A percentile compares a stretch with the other conserved stretches of the same genome.
These are phyloP conservation scores for Cotoneaster glaucophyllus DNA, from an alignment of 306 rosid genomes.

Conservation along the genomic window DNA sequence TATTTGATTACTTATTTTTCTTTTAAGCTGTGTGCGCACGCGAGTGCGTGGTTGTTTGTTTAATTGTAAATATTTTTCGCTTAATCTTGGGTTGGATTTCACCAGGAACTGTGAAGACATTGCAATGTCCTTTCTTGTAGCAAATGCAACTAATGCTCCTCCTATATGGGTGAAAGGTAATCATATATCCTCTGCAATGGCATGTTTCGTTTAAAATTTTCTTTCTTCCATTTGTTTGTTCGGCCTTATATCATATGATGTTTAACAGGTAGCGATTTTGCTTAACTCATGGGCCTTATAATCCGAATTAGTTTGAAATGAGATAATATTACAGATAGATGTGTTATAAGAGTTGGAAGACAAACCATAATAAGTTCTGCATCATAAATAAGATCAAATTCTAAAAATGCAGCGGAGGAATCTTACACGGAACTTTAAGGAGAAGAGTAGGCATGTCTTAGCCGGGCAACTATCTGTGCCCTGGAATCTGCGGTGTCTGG, in stretches of 20 bases:
- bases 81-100: conserved; percentile 21
- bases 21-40: neutral
- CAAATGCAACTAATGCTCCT: conserved; percentile 85
- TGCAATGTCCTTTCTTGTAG: conserved; percentile 96
- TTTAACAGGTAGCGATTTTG: neutral
- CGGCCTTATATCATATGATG: neutral
- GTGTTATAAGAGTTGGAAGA: neutral
- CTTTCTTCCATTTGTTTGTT: neutral
- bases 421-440: neutral
- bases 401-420: neutral
- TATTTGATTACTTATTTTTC: neutral
- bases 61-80: neutral
- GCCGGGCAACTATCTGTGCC: neutral
- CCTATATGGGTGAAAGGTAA: conserved; percentile 99
- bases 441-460: neutral
- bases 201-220: neutral
- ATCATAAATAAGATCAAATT: neutral
- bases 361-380: neutral
- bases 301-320: neutral
- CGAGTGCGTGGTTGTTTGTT: neutral
- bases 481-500: neutral
- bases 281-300: neutral
- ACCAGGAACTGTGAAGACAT: conserved; percentile 97
- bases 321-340: neutral
- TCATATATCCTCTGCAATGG: neutral